Percentiles rank a stretch among this genome's conserved stretches.
These are phyloP conservation scores for Alisma plantagoaquatica DNA, from an alignment of 106 monocot genomes.

Conservation along the genomic window DNA sequence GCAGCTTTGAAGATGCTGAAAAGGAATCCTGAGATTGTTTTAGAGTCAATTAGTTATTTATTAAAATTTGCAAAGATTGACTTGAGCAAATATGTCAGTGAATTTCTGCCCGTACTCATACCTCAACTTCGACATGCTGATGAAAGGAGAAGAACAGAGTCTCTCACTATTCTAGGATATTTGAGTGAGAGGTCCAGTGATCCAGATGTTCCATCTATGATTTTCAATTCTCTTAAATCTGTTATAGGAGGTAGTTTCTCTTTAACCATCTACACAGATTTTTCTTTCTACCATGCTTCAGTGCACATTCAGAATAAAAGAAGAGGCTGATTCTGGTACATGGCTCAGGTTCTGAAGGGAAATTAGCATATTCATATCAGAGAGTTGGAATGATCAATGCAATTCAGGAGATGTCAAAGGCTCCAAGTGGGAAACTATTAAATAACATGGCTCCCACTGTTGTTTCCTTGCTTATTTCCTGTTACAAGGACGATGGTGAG, in stretches of 20 bases:
- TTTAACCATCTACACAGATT: background rate
- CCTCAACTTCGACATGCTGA: constrained; percentile 82
- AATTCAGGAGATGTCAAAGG: constrained; percentile 69
- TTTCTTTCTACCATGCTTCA: too few relatives aligned
- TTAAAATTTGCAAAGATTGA: constrained; percentile 55
- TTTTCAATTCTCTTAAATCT: constrained; percentile 61
- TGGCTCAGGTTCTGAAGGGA: constrained; percentile 83
- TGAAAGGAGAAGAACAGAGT: constrained; percentile 64
- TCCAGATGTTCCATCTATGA: constrained; percentile 61
- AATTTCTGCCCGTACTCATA: constrained; percentile 72
- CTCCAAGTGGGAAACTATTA: constrained; percentile 48
- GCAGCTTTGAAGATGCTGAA: constrained; percentile 85
- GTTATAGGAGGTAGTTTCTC: constrained; percentile 49
- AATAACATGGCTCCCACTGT: constrained; percentile 49
- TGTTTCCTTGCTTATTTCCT: constrained; percentile 57
- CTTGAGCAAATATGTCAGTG: constrained; percentile 79
- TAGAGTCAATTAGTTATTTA: constrained; percentile 66
- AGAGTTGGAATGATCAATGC: constrained; percentile 87
- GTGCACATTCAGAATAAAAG: background rate
- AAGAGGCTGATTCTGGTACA: background rate
- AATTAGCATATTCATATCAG: constrained; percentile 72
- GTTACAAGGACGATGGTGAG: constrained; percentile 88
- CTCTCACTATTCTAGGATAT: constrained; percentile 56
- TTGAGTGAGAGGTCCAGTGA: constrained; percentile 85
- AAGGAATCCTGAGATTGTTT: constrained; percentile 90